Evolutionary conservation across 1,139 yeast species (phyloP).

Genomic region (Kluyveromyces marxianus): DNA sequence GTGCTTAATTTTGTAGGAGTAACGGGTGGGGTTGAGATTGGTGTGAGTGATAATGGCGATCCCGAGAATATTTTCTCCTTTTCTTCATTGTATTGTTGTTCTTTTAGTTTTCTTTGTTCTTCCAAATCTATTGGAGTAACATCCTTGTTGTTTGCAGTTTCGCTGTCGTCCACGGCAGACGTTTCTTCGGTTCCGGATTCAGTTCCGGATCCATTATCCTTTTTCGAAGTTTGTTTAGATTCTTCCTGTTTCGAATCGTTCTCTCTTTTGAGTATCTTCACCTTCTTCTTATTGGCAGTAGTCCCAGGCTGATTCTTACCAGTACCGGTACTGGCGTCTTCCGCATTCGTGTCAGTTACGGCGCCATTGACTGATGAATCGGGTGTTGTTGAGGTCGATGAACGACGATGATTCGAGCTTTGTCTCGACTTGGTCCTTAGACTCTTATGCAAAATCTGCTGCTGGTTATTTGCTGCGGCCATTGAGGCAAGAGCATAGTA

Average conservation of each 20-base stretch:
- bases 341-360: not conserved
- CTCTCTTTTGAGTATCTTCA: constrained; percentile 7
- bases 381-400: not conserved
- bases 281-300: constrained; percentile 3
- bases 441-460: constrained; percentile 2
- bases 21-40: constrained; percentile 2
- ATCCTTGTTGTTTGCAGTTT: not conserved
- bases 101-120: constrained; percentile 15
- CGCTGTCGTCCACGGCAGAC: not conserved
- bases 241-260: not conserved
- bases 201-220: not conserved
- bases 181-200: not conserved
- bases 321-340: not conserved
- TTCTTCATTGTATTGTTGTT: constrained; percentile 16
- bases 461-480: constrained; percentile 6
- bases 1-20: not conserved
- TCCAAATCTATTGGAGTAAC: constrained; percentile 8
- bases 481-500: constrained; percentile 7
- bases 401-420: not conserved
- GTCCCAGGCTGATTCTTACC: not conserved
- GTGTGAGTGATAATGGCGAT: constrained; percentile 6
- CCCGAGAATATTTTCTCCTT: constrained; percentile 18
- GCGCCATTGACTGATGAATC: not conserved
- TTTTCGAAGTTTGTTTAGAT: not conserved
- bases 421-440: not conserved